Percentiles rank a stretch among this genome's conserved stretches.
Evolutionary conservation across 345 rosid genomes (phyloP).

Genomic region (Carallia pectinifolia): DNA sequence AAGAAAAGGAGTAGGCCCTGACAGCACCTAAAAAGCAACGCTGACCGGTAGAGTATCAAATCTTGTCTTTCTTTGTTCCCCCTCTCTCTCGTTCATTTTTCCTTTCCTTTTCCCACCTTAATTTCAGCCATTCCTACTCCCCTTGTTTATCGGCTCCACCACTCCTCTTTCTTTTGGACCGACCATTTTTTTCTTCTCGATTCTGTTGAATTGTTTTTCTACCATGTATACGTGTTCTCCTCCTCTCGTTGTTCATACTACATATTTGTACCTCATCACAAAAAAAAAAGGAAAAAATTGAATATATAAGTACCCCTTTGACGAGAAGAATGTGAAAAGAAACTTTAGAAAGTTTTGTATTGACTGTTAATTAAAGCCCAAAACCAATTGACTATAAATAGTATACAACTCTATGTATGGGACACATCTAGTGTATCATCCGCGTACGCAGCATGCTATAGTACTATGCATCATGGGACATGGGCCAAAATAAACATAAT

Average conservation of each 20-base stretch:
- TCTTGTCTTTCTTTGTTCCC: slow-evolving; percentile 23
- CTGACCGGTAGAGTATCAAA: slow-evolving; percentile 26
- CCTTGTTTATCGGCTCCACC: slow-evolving; percentile 4
- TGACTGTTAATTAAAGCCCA: neutral
- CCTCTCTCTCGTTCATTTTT: neutral
- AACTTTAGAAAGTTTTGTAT: neutral
- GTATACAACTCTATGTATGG: too few relatives aligned
- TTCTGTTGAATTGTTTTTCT: slow-evolving; percentile 8
- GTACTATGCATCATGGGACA: too few relatives aligned
- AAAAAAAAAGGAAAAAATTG: too few relatives aligned
- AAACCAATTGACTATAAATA: too few relatives aligned
- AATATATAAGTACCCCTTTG: too few relatives aligned
- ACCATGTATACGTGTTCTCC: neutral
- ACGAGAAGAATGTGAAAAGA: too few relatives aligned
- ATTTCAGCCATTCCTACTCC: neutral
- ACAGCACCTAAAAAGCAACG: slow-evolving; percentile 44
- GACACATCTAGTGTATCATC: too few relatives aligned
- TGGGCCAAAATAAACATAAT: too few relatives aligned
- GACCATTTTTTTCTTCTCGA: neutral
- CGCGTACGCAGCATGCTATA: too few relatives aligned
- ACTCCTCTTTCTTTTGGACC: slow-evolving; percentile 9
- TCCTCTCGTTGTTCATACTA: neutral
- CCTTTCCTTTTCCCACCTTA: slow-evolving; percentile 17
- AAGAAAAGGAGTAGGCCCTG: slow-evolving; percentile 26
- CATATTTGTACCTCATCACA: too few relatives aligned